phyloP scores from a whole-genome alignment of 2,329 filamentous ascomycete species.

The Zymoseptoria ardabiliae region DNA sequence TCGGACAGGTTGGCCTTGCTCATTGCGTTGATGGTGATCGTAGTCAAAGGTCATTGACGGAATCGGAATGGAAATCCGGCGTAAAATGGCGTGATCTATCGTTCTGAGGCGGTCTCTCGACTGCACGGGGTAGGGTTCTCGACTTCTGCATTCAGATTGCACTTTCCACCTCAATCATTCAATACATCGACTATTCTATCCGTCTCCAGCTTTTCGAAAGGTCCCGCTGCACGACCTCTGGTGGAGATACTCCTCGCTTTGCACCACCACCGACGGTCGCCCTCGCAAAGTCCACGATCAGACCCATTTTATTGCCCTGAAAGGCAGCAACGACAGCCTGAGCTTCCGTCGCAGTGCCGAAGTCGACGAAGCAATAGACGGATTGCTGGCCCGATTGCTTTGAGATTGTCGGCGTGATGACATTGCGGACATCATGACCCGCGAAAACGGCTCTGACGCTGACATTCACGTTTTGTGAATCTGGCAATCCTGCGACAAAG shows the following conservation, averaged over 20 bases:
- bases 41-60: background rate
- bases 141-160: too few relatives aligned
- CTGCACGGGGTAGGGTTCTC: too few relatives aligned
- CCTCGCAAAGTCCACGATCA: background rate
- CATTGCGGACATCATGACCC: slow-evolving; percentile 38
- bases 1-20: background rate
- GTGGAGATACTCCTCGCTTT: background rate
- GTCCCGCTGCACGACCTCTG: background rate
- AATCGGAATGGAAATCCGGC: background rate
- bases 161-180: background rate
- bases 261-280: background rate
- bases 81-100: too few relatives aligned
- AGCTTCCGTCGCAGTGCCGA: slow-evolving; percentile 21
- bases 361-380: slow-evolving; percentile 29
- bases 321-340: slow-evolving; percentile 17
- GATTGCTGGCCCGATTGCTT: slow-evolving; percentile 10
- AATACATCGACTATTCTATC: background rate
- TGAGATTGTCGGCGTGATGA: slow-evolving; percentile 24
- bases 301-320: slow-evolving; percentile 16
- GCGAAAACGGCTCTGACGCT: slow-evolving; percentile 40
- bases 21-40: background rate
- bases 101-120: too few relatives aligned
- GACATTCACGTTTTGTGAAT: slow-evolving; percentile 36
- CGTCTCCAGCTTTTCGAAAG: background rate
- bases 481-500: slow-evolving; percentile 39